Conservation (phyloP, 192 early-diverging fungal genomes). For the Coemansia sp. region DNA sequence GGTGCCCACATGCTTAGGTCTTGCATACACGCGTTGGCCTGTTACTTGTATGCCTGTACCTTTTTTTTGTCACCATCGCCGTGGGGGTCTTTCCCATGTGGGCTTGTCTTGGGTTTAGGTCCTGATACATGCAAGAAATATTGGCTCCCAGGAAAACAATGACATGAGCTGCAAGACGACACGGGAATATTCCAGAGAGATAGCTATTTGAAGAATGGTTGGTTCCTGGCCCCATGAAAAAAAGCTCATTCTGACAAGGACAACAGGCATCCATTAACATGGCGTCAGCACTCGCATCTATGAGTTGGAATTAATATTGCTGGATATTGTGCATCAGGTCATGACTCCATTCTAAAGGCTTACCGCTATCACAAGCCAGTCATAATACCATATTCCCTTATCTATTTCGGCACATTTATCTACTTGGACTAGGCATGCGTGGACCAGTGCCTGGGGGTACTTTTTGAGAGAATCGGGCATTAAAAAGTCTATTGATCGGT, state of each 20-base stretch:
- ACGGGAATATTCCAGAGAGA: not conserved
- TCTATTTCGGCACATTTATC: not conserved
- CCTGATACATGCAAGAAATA: not conserved
- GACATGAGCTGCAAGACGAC: not conserved
- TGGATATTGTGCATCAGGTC: not conserved
- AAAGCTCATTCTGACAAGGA: not conserved
- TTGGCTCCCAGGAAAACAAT: not conserved
- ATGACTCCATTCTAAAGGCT: not conserved
- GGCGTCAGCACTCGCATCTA: not conserved
- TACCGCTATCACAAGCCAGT: not conserved
- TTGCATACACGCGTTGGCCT: not conserved
- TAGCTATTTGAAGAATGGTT: not conserved
- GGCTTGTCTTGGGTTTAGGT: not conserved
- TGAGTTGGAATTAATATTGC: not conserved
- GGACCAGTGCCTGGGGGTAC: not conserved
- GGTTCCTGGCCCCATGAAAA: not conserved
- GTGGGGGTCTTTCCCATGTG: not conserved
- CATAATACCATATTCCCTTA: not conserved
- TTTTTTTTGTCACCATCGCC: not conserved
- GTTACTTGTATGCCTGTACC: not conserved
- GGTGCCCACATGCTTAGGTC: constrained; percentile 1
- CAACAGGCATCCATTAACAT: not conserved
- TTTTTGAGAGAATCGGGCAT: not conserved
- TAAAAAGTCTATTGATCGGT: not conserved
- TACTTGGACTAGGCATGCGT: not conserved